phyloP scores from a whole-genome alignment of 2,329 filamentous ascomycete species.

The Botrytis porri region DNA sequence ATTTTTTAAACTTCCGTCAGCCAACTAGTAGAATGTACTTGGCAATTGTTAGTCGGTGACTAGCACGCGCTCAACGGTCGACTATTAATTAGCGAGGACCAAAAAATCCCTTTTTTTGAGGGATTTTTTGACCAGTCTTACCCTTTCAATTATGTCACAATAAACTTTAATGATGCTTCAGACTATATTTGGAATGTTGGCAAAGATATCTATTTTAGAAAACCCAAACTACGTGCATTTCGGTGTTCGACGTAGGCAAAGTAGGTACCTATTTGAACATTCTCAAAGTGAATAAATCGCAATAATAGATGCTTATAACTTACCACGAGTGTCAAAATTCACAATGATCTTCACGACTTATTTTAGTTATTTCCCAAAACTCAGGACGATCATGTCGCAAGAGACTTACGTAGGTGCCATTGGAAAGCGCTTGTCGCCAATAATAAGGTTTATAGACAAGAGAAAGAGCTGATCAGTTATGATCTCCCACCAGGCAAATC shows the following conservation, averaged over 20 bases:
- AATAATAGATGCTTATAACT: background rate
- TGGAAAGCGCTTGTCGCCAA: background rate
- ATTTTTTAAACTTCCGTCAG: background rate
- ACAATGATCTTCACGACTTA: background rate
- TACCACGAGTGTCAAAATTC: background rate
- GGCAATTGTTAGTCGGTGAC: background rate
- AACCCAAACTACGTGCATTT: background rate
- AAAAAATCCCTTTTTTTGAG: no score
- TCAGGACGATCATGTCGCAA: background rate
- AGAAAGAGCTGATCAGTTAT: background rate
- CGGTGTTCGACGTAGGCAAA: background rate
- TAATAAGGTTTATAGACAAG: background rate
- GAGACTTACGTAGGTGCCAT: background rate
- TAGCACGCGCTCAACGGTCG: background rate
- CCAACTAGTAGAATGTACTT: background rate
- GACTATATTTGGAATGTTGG: background rate
- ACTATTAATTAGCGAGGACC: background rate
- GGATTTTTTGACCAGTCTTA: background rate
- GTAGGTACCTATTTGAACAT: background rate
- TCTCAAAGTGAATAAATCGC: background rate
- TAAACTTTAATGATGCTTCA: background rate
- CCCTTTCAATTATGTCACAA: background rate
- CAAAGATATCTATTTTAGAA: background rate
- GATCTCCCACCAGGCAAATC: background rate
- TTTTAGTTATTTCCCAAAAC: background rate